Evolutionary conservation across 2,329 filamentous ascomycete species (phyloP).

Genomic region (Lecanicillium sp.): DNA sequence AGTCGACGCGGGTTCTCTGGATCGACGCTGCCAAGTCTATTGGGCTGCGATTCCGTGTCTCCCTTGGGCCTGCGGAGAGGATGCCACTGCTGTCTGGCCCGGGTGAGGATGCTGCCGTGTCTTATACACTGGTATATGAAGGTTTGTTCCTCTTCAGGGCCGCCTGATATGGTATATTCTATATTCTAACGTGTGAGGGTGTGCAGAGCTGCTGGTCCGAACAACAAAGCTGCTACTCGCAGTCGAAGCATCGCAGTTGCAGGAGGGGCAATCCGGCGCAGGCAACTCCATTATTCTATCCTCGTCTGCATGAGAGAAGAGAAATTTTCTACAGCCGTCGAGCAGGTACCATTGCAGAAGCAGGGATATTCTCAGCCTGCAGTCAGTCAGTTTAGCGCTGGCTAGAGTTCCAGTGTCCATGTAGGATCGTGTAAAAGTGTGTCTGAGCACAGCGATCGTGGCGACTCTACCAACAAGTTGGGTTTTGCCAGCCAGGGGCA

Average conservation of each 20-base stretch:
- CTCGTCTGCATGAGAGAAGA: background rate
- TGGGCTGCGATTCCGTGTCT: constrained; percentile 60
- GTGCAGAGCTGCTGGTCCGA: constrained; percentile 2
- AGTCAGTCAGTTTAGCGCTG: too few relatives aligned
- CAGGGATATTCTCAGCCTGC: too few relatives aligned
- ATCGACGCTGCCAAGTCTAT: constrained; percentile 53
- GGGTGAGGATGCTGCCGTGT: constrained; percentile 58
- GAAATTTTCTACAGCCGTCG: too few relatives aligned
- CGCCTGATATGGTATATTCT: background rate
- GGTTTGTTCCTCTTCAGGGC: constrained; percentile 36
- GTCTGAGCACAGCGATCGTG: too few relatives aligned
- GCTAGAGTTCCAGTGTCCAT: too few relatives aligned
- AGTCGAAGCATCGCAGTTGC: constrained; percentile 1
- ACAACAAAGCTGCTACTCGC: constrained; percentile 7
- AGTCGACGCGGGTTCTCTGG: constrained; percentile 51
- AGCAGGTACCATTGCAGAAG: too few relatives aligned
- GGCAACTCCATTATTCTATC: constrained; percentile 5
- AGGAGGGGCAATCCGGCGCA: constrained; percentile 2
- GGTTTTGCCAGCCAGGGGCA: too few relatives aligned
- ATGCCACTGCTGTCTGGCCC: constrained; percentile 46
- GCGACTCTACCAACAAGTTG: too few relatives aligned
- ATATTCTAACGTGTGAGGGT: background rate
- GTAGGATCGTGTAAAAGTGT: too few relatives aligned
- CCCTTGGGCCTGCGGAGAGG: constrained; percentile 21
- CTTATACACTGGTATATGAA: constrained; percentile 64